Percentiles rank a stretch among this genome's conserved stretches.
Evolutionary conservation across 1,284 basidiomycete genomes (phyloP).

Genomic region (Cystobasidium sp.): DNA sequence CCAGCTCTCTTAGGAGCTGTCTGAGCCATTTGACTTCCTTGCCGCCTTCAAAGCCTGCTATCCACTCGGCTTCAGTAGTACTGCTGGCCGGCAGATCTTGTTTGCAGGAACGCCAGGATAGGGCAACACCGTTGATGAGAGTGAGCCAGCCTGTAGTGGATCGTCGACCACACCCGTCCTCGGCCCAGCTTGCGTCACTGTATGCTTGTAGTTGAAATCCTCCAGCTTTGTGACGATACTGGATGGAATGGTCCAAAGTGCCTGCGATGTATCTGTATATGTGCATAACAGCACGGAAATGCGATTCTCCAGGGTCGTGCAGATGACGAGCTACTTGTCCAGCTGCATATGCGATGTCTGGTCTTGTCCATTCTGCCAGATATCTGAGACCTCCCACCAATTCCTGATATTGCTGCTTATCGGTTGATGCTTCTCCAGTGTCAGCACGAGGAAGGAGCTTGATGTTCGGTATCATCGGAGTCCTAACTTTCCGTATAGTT

Average conservation of each 20-base stretch:
- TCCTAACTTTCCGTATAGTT: background rate
- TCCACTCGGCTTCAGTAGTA: slow-evolving; percentile 60
- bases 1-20: background rate
- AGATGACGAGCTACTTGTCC: slow-evolving; percentile 55
- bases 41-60: slow-evolving; percentile 50
- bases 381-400: slow-evolving; percentile 60
- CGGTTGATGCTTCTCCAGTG: background rate
- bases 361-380: slow-evolving; percentile 57
- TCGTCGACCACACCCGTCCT: slow-evolving; percentile 51
- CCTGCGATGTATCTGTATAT: slow-evolving; percentile 62
- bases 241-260: slow-evolving; percentile 58
- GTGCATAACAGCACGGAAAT: slow-evolving; percentile 59
- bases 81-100: slow-evolving; percentile 58
- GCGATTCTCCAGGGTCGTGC: slow-evolving; percentile 51
- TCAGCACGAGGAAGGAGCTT: background rate
- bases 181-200: slow-evolving; percentile 60
- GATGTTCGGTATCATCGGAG: background rate
- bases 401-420: slow-evolving; percentile 50
- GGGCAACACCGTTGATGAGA: slow-evolving; percentile 52
- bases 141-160: slow-evolving; percentile 60
- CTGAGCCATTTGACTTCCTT: slow-evolving; percentile 2
- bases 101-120: slow-evolving; percentile 59
- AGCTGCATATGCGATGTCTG: slow-evolving; percentile 60
- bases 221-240: slow-evolving; percentile 27
- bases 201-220: slow-evolving; percentile 55